These are phyloP conservation scores for Triticum turgidum DNA, from an alignment of 176 grass and related monocot genomes.

Conservation along the genomic window DNA sequence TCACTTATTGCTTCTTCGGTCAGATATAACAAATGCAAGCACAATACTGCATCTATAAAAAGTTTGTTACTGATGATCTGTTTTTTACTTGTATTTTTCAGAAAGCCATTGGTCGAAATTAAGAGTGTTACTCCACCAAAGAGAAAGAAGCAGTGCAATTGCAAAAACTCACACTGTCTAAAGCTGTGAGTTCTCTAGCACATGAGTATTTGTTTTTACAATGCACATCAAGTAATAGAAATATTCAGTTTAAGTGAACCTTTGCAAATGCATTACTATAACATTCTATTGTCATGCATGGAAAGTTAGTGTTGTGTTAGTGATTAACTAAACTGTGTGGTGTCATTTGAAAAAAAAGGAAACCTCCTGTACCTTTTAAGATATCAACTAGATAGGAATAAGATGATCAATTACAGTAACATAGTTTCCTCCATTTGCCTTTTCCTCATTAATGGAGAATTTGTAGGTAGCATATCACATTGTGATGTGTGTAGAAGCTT, in stretches of 20 bases:
- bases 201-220: not conserved
- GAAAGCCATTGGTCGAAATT: constrained; percentile 39
- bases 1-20: not conserved
- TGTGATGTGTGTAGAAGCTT: not conserved
- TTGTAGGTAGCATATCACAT: not conserved
- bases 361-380: constrained; percentile 15
- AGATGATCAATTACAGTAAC: not conserved
- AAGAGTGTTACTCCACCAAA: constrained; percentile 47
- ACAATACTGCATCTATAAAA: not conserved
- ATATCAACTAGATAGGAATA: not conserved
- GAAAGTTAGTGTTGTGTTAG: not conserved
- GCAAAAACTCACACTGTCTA: constrained; percentile 68
- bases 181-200: constrained; percentile 55
- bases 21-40: not conserved
- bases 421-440: not conserved
- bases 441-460: not conserved
- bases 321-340: constrained; percentile 2
- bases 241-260: constrained; percentile 1
- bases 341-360: not conserved
- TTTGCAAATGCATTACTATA: not conserved
- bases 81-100: constrained; percentile 37
- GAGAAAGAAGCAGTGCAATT: constrained; percentile 77
- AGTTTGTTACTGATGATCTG: constrained; percentile 3
- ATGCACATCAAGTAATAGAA: constrained; percentile 1
- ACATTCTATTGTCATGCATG: constrained; percentile 12